phyloP scores from a whole-genome alignment of 1,139 yeast genomes.

The Schizosaccharomyces versatilis region DNA sequence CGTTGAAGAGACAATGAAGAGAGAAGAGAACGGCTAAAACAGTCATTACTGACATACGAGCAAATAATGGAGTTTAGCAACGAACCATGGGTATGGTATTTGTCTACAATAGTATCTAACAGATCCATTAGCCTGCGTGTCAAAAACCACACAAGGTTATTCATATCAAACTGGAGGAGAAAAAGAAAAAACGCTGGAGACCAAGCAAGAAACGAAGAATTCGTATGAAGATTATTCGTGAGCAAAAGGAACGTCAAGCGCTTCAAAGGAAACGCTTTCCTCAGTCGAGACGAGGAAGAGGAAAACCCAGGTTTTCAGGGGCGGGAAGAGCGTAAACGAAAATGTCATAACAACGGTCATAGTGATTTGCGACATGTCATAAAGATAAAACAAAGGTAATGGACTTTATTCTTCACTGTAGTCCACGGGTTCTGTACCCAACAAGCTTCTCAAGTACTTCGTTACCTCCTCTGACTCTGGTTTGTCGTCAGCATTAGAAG shows the following conservation, averaged over 20 bases:
- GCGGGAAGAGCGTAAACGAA: no score
- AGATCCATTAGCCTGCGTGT: not conserved
- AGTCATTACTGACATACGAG: not conserved
- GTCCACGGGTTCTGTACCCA: not conserved
- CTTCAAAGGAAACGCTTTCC: not conserved
- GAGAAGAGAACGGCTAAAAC: not conserved
- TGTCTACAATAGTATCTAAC: not conserved
- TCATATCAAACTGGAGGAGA: not conserved
- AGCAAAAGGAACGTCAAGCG: not conserved
- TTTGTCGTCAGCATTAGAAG: no score
- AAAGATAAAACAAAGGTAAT: no score
- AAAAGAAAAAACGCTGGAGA: not conserved
- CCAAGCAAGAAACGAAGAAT: slow-evolving; percentile 2
- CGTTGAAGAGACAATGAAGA: not conserved
- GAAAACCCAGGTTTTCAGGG: no score
- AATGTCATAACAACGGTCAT: no score
- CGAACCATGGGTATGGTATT: not conserved
- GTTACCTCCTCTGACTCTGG: not conserved
- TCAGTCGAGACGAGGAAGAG: no score
- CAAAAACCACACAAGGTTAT: not conserved
- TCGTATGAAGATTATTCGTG: not conserved
- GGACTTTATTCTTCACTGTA: not conserved
- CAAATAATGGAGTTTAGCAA: not conserved
- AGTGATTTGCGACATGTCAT: no score
- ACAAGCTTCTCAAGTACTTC: not conserved